Evolutionary conservation across 768 basidiomycete species (phyloP), one percentile per base, ranked within the genome.

Genomic region (Aureoboletus auriporus): DNA sequence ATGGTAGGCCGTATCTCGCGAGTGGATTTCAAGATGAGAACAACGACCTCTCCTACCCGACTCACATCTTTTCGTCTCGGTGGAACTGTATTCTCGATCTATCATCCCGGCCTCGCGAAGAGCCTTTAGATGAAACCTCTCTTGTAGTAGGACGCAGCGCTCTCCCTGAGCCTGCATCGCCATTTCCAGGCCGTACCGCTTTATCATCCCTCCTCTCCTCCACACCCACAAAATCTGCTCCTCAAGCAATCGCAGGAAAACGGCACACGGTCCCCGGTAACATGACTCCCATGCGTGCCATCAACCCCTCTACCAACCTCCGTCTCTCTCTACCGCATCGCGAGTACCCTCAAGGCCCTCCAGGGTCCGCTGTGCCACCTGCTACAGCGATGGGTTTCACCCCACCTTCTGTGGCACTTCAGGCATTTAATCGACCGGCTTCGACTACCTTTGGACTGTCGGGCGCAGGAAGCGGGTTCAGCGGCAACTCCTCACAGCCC

Each of bases 51-150:
- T 53, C 62, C 1, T 89, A 83, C 55, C 90, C 87, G 0, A 90
- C 93, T 8, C 71, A 69, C 11, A 74, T 80, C 0, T 96, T 93
- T 65, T 79, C 83, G 0, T 93, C 93, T 1, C 74, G 84, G 28
- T 96, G 93, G 93, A 95, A 91, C 55, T 93, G 91, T 55, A 73
- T 89, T 2, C 79, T 96, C 16, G 90, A 94, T 63, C 74, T 96
- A n/a, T 69, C 78, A 2, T 59, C 76, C 3, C 65, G 58, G 42
- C 57, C 55, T 17, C 55, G 29, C 29, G 54, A 66, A 51, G 54
- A 57, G 54, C 52, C 57, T 38, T 33, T 28, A 42, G 53, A 54
- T 46, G 60, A 53, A 43, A 39, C 46, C 17, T 42, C 47, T 46
- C 53, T 31, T 37, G 44, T 26, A 12, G 44, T 26, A 12, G 53